Base-by-base conservation (phyloP, 306 rosid species). In the Quercus cerris region DNA sequence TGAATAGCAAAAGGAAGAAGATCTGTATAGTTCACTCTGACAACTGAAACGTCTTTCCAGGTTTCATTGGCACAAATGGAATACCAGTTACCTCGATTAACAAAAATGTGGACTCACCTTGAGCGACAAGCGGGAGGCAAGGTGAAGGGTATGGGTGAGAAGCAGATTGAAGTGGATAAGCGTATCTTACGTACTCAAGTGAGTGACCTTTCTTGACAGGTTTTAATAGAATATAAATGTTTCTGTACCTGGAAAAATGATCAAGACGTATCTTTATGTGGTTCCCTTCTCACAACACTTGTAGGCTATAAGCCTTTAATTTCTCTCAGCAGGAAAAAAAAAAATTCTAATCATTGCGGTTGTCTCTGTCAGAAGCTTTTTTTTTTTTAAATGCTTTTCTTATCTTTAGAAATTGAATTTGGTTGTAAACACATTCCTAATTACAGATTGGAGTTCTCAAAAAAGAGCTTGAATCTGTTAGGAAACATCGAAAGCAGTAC, bases 61-160 rank as follows among this genome's bases (percentile, higher is more conserved):
- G 98, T 93, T 80, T 84, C 99, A 81, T 87, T 90, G 84, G 98
- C 99, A 69, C 98, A 95, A 87, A 93, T 91, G 99, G 99, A 95
- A 86, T 91, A 95, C 86, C 99, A 95, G 85, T 85, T 95, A 73
- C 99, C 99, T 64, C 93, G 99, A 78, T 82, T 89, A 77, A 95
- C 99, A 74, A 93, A 93, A 88, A 89, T 93, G 99, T 95, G 99
- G 99, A 88, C 90, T 80, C 99, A 91, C 84, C 98, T 95, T 86
- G 99, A 95, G 87, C 98, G 96, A 78, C 98, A 95, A 84, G 81
- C 98, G n/a, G 99, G 99, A 87, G 99, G 98, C 41, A 71, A 88
- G 87, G 99, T 93, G 85, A 95, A 95, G 90, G 97, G 99, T 31
- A 95, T 93, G 99, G 99, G 99, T 80, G 99, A 95, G 88, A 95